These are phyloP conservation scores for Infundibulicybe gibba DNA, from an alignment of 768 basidiomycete genomes.

Conservation along the genomic window DNA sequence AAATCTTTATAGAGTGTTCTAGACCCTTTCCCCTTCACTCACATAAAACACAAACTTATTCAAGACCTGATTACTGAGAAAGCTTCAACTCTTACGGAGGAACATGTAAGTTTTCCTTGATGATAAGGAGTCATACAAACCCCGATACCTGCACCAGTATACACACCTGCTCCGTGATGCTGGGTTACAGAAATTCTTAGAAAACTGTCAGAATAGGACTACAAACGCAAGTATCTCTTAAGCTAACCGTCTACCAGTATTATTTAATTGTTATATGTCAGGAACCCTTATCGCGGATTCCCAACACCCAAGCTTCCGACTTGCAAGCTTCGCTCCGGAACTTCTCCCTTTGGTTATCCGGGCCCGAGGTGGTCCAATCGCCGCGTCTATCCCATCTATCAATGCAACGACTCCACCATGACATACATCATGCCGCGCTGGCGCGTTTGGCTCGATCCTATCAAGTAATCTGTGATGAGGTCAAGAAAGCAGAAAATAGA, in stretches of 20 bases:
- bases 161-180: constrained; percentile 50
- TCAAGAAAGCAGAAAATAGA: constrained; percentile 68
- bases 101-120: constrained; percentile 63
- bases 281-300: constrained; percentile 75
- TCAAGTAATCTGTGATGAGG: constrained; percentile 67
- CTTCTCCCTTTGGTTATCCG: constrained; percentile 86
- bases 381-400: constrained; percentile 75
- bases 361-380: constrained; percentile 75
- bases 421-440: constrained; percentile 77
- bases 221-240: constrained; percentile 35
- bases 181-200: constrained; percentile 44
- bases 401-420: constrained; percentile 57
- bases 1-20: constrained; percentile 50
- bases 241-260: too few species aligned
- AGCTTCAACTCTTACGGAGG: constrained; percentile 63
- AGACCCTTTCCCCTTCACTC: constrained; percentile 66
- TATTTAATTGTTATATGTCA: constrained; percentile 10
- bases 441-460: constrained; percentile 68
- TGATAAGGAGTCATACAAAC: neutral
- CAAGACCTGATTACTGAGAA: constrained; percentile 57
- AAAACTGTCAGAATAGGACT: constrained; percentile 35
- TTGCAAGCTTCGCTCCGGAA: constrained; percentile 59
- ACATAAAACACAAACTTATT: constrained; percentile 53
- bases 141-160: constrained; percentile 30
- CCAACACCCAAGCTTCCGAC: constrained; percentile 57